A percentile compares a stretch with the other conserved stretches of the same genome.
Conservation (phyloP, 805 yeast species). For the Pichia ethanolica region DNA sequence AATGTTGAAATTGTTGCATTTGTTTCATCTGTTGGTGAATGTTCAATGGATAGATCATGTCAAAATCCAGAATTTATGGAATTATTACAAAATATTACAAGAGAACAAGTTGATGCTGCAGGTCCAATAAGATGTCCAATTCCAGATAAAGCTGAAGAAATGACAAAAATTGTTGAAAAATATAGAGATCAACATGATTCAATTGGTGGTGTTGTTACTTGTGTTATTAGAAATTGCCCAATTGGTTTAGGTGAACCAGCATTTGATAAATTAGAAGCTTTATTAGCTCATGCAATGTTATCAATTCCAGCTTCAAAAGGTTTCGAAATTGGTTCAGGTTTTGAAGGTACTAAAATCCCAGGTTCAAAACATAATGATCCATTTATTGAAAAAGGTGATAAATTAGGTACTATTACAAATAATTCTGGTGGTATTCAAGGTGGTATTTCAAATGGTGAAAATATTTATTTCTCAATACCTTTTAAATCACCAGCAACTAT, state of each 20-base stretch:
- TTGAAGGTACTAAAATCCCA: constrained; percentile 78
- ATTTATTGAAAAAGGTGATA: constrained; percentile 54
- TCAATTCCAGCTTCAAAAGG: constrained; percentile 98
- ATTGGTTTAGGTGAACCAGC: constrained; percentile 97
- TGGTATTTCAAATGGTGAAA: constrained; percentile 94
- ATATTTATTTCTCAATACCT: constrained; percentile 89
- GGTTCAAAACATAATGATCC: constrained; percentile 95
- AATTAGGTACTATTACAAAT: constrained; percentile 80
- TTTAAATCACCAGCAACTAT: constrained; percentile 98
- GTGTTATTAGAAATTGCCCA: constrained; percentile 92
- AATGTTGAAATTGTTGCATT: constrained; percentile 93
- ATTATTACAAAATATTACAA: constrained; percentile 66
- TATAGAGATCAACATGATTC: constrained; percentile 85
- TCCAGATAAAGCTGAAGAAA: constrained; percentile 54
- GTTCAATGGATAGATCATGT: constrained; percentile 70
- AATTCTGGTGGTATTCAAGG: constrained; percentile 98
- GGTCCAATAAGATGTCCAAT: constrained; percentile 97
- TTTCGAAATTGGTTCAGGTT: constrained; percentile 96
- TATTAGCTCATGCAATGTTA: constrained; percentile 94
- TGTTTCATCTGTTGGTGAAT: constrained; percentile 84
- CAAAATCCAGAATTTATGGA: constrained; percentile 56
- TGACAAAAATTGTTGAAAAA: constrained; percentile 82
- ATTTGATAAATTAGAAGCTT: constrained; percentile 93
- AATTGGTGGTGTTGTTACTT: constrained; percentile 96
- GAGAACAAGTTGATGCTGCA: constrained; percentile 78